Conservation (phyloP, 352 stramenopile species). For the Lagenidium sp. region DNA sequence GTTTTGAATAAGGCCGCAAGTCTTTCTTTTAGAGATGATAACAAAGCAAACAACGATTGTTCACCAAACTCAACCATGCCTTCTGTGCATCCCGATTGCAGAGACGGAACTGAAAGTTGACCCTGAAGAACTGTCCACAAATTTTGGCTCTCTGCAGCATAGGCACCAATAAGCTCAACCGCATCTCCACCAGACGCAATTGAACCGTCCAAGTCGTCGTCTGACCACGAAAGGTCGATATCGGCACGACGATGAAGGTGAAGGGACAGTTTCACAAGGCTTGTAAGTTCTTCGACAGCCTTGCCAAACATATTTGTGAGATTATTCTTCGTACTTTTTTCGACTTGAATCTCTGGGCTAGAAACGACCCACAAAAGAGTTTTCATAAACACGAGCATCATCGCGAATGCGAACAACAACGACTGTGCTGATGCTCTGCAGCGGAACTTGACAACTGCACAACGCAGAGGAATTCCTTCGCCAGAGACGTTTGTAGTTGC, state of each 20-base stretch:
- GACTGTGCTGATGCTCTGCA: constrained; percentile 35
- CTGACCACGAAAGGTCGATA: constrained; percentile 52
- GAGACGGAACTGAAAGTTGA: constrained; percentile 19
- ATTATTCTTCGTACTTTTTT: neutral
- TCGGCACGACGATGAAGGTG: constrained; percentile 56
- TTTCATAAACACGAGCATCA: constrained; percentile 32
- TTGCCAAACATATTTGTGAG: constrained; percentile 16
- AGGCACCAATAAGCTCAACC: constrained; percentile 42
- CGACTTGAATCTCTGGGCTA: constrained; percentile 5
- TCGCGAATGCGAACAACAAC: constrained; percentile 42
- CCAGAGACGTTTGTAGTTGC: constrained; percentile 4
- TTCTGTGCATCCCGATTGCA: constrained; percentile 10
- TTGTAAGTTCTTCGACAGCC: constrained; percentile 31
- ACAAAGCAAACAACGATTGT: constrained; percentile 26
- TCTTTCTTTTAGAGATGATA: constrained; percentile 55
- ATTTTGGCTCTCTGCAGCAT: constrained; percentile 32
- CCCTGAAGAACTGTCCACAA: constrained; percentile 31
- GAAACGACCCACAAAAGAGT: constrained; percentile 8
- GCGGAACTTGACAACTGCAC: constrained; percentile 55
- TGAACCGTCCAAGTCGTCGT: constrained; percentile 59
- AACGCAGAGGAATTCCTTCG: constrained; percentile 50
- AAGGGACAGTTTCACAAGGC: constrained; percentile 37
- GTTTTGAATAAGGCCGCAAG: constrained; percentile 56
- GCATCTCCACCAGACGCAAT: constrained; percentile 53
- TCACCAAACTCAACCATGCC: constrained; percentile 38